Evolutionary conservation across 108 stramenopile genomes (phyloP).

Genomic region (Nitzschia sp.): DNA sequence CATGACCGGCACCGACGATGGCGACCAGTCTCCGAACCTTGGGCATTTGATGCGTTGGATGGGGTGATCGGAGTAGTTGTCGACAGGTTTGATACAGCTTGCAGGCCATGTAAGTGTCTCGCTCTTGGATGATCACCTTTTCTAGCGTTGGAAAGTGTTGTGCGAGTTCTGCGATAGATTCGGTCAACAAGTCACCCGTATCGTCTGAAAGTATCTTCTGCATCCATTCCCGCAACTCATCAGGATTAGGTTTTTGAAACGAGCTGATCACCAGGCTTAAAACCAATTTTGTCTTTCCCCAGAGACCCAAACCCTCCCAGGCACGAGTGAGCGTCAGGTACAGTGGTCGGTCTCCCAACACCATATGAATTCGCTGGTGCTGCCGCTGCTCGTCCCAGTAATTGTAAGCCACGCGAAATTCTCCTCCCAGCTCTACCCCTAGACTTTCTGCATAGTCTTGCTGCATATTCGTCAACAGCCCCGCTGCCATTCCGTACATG

Average conservation of each 20-base stretch:
- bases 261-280: conserved; percentile 65
- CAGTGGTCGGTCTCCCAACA: conserved; percentile 83
- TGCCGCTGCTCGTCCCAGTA: conserved; percentile 41
- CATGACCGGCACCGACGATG: conserved; percentile 87
- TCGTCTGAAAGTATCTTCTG: conserved; percentile 59
- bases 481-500: conserved; percentile 28
- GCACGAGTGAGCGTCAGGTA: conserved; percentile 65
- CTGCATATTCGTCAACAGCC: conserved; percentile 70
- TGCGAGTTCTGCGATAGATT: conserved; percentile 72
- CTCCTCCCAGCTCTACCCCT: conserved; percentile 82
- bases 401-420: conserved; percentile 69
- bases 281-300: conserved; percentile 73
- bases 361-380: conserved; percentile 34
- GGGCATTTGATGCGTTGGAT: neutral
- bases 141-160: conserved; percentile 74
- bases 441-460: conserved; percentile 75
- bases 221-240: conserved; percentile 83
- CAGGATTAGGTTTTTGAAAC: conserved; percentile 62
- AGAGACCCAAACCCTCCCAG: conserved; percentile 73
- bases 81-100: conserved; percentile 74
- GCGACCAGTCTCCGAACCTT: conserved; percentile 50
- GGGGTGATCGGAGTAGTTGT: conserved; percentile 24
- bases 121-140: conserved; percentile 71
- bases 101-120: conserved; percentile 79
- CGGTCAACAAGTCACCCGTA: conserved; percentile 71